Conservation (phyloP, 768 basidiomycete genomes). For the Psilocybe tampanensis region DNA sequence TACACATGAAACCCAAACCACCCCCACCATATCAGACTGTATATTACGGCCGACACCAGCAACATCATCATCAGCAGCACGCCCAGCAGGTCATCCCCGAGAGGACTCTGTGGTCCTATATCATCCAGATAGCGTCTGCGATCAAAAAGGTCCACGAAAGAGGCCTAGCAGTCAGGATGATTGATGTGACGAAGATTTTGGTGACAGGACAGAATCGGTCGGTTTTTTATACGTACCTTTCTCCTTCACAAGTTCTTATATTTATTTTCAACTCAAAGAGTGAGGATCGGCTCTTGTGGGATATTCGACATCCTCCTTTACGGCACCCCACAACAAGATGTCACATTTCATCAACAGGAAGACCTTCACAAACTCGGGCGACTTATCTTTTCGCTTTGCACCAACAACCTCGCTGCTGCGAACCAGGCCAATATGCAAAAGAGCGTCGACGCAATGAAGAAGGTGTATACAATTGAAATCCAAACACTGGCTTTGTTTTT, state of each 20-base stretch:
- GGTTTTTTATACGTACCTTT: slow-evolving; percentile 1
- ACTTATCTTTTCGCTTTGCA: slow-evolving; percentile 79
- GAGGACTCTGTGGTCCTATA: slow-evolving; percentile 87
- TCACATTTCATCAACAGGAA: slow-evolving; percentile 74
- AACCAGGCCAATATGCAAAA: slow-evolving; percentile 65
- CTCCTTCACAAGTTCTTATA: too few relatives aligned
- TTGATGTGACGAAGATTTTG: slow-evolving; percentile 88
- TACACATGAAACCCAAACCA: slow-evolving; percentile 66
- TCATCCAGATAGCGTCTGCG: slow-evolving; percentile 86
- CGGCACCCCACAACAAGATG: slow-evolving; percentile 62
- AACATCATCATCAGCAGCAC: slow-evolving; percentile 21
- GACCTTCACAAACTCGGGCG: slow-evolving; percentile 87
- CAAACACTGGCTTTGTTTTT: slow-evolving; percentile 82
- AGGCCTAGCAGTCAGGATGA: slow-evolving; percentile 76
- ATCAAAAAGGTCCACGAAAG: slow-evolving; percentile 85
- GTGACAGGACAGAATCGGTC: slow-evolving; percentile 90
- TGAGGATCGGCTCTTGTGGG: slow-evolving; percentile 87
- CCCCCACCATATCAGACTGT: slow-evolving; percentile 27
- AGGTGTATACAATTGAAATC: slow-evolving; percentile 79
- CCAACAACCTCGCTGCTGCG: slow-evolving; percentile 61
- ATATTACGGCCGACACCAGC: slow-evolving; percentile 24
- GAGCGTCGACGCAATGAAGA: slow-evolving; percentile 74
- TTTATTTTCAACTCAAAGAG: slow-evolving; percentile 38
- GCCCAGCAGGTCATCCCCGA: slow-evolving; percentile 60
- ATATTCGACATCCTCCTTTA: slow-evolving; percentile 84